Percentiles rank a stretch among this genome's conserved stretches.
Evolutionary conservation across 371 early-diverging fungal genomes (phyloP).

Genomic region (Blakeslea trispora): DNA sequence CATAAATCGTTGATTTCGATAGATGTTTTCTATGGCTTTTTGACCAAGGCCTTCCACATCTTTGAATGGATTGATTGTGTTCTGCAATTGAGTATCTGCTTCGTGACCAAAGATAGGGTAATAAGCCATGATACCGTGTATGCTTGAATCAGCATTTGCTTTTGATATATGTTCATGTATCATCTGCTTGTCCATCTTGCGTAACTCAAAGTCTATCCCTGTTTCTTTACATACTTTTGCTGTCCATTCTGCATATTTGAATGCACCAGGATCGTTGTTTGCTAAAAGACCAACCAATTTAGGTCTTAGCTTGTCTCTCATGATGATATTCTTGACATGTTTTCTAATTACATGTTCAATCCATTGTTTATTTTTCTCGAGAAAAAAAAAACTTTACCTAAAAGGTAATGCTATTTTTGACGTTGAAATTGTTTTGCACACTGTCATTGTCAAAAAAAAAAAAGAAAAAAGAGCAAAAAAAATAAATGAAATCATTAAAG

Average conservation of each 20-base stretch:
- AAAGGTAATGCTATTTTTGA: conserved; percentile 18
- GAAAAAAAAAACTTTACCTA: no score
- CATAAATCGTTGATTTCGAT: conserved; percentile 89
- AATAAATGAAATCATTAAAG: no score
- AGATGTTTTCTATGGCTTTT: conserved; percentile 89
- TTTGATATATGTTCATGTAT: conserved; percentile 81
- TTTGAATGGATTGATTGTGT: conserved; percentile 80
- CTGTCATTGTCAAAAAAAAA: no score
- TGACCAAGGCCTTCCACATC: conserved; percentile 96
- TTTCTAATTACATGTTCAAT: no score
- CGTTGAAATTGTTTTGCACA: no score
- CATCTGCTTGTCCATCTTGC: conserved; percentile 75
- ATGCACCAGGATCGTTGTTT: conserved; percentile 92
- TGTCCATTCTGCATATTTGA: conserved; percentile 88
- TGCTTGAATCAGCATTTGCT: conserved; percentile 79
- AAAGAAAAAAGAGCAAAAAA: no score
- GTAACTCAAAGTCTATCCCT: conserved; percentile 89
- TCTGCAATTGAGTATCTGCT: conserved; percentile 88
- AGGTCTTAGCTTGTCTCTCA: conserved; percentile 61
- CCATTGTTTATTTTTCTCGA: no score
- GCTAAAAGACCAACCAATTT: conserved; percentile 92
- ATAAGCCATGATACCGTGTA: conserved; percentile 94
- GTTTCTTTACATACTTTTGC: conserved; percentile 86
- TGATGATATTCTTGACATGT: conserved; percentile 71
- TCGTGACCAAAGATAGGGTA: conserved; percentile 93